phyloP scores from a whole-genome alignment of 1,139 yeast genomes.

The Geotrichum candidum region DNA sequence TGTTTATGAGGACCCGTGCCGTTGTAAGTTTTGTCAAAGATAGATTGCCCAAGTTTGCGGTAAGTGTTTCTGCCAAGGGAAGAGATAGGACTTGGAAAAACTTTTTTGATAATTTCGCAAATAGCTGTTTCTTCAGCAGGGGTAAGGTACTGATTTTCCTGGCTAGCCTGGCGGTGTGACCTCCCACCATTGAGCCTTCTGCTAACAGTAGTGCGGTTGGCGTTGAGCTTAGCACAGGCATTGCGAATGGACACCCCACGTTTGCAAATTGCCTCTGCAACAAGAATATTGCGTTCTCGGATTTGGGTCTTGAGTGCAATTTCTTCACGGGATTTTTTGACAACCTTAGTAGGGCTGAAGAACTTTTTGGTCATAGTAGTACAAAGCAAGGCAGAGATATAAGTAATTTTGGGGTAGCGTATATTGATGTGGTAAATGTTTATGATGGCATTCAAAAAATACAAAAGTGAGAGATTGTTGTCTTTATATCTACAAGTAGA shows the following conservation, averaged over 20 bases:
- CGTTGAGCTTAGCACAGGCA: constrained; percentile 9
- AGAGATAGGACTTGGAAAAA: constrained; percentile 5
- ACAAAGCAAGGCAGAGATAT: not conserved
- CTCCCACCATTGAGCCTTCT: constrained; percentile 11
- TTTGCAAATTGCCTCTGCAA: constrained; percentile 4
- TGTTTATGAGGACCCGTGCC: constrained; percentile 1
- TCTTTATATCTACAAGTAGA: not conserved
- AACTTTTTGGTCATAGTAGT: not conserved
- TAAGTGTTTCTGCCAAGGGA: constrained; percentile 8
- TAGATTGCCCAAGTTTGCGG: constrained; percentile 10
- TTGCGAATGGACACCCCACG: constrained; percentile 6
- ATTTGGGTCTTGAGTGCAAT: not conserved
- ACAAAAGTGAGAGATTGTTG: not conserved
- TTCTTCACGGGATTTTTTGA: not conserved
- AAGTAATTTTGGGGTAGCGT: not conserved
- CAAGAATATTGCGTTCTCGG: constrained; percentile 1
- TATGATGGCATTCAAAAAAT: not conserved
- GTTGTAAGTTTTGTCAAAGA: constrained; percentile 3
- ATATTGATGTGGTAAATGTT: not conserved
- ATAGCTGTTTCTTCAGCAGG: constrained; percentile 6
- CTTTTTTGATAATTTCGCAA: not conserved
- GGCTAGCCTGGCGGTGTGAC: constrained; percentile 12
- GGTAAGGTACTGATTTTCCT: constrained; percentile 9
- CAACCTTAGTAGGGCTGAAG: not conserved
- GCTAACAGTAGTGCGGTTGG: constrained; percentile 11